Conservation (phyloP, 768 basidiomycete species). For the Chiua virens region DNA sequence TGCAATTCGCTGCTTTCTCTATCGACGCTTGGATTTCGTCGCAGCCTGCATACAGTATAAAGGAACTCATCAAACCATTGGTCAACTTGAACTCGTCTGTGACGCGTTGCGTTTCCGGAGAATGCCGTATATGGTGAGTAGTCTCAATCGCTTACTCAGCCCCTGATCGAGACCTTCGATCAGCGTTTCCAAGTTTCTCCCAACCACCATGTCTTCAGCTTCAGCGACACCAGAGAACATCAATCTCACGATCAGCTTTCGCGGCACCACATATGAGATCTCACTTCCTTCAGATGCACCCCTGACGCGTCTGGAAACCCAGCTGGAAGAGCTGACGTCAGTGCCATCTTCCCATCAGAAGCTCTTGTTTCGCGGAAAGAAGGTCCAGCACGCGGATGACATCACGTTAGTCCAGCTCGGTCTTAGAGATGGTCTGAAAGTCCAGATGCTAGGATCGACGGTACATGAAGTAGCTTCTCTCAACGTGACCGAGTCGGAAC, state of each 20-base stretch:
- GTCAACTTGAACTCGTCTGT: too few species aligned
- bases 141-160: constrained; percentile 15
- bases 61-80: too few species aligned
- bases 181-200: background rate
- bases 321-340: constrained; percentile 60
- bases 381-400: constrained; percentile 29
- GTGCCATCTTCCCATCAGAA: constrained; percentile 71
- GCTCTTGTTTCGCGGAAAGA: constrained; percentile 71
- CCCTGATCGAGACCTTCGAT: background rate
- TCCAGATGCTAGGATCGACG: constrained; percentile 73
- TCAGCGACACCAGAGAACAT: constrained; percentile 8
- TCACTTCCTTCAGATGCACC: constrained; percentile 50
- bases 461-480: constrained; percentile 54
- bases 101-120: background rate
- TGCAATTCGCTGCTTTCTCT: too few species aligned
- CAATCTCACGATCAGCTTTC: constrained; percentile 39
- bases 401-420: constrained; percentile 45
- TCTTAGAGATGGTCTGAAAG: constrained; percentile 61
- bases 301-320: constrained; percentile 48
- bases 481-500: constrained; percentile 56
- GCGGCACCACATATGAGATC: constrained; percentile 49
- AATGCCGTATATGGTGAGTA: too few species aligned
- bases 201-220: constrained; percentile 15
- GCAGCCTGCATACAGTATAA: too few species aligned
- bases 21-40: too few species aligned